Evolutionary conservation across 305 asterid genomes (phyloP).

Genomic region (Fraxinus floribunda): DNA sequence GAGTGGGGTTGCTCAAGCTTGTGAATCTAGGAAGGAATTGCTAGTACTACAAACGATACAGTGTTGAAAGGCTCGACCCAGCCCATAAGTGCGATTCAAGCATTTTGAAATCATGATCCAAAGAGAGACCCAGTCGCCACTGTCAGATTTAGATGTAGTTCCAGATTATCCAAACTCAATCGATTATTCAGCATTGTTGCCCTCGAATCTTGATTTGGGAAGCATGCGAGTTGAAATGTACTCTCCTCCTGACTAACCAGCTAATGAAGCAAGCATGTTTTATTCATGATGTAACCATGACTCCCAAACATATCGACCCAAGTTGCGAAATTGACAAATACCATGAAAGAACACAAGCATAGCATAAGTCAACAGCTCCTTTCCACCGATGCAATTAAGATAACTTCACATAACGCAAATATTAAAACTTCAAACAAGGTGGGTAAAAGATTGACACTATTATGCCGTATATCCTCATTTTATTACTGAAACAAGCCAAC

Average conservation of each 20-base stretch:
- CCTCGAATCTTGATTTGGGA: neutral
- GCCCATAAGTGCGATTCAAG: too few species aligned
- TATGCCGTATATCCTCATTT: neutral
- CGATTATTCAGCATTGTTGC: neutral
- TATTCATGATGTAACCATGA: neutral
- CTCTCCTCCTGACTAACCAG: neutral
- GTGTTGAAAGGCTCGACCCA: too few species aligned
- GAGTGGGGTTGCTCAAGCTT: too few species aligned
- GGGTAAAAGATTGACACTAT: neutral
- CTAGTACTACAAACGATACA: too few species aligned
- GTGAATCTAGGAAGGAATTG: too few species aligned
- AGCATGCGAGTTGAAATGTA: neutral
- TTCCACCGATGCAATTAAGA: neutral
- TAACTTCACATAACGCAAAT: neutral
- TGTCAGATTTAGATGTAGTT: neutral
- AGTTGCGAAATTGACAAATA: too few species aligned
- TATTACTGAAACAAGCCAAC: neutral
- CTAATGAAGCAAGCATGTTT: neutral
- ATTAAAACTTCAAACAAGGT: neutral
- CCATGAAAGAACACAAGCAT: too few species aligned
- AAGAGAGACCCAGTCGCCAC: too few species aligned
- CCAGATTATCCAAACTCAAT: neutral
- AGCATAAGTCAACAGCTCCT: neutral
- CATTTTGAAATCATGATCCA: too few species aligned
- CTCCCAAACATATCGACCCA: neutral